Evolutionary conservation across 768 basidiomycete species (phyloP), one percentile per base, ranked within the genome.

Genomic region (Podaxis mareebaensis): DNA sequence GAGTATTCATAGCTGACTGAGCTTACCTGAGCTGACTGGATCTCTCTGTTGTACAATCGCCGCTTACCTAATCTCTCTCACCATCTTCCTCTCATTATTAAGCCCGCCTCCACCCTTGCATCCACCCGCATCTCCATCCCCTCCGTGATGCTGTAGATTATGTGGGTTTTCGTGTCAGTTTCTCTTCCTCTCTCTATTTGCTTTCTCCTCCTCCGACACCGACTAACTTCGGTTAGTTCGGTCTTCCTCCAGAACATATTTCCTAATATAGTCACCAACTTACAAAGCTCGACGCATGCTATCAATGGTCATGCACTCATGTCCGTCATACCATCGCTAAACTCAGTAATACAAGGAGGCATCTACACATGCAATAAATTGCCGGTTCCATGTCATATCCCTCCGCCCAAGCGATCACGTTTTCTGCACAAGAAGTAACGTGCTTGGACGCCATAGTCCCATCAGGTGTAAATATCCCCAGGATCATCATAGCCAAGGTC

Each of bases 401-500:
- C 49, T 49, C 13, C 6, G 10, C 7, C 49, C 24, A 51, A 24
- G 20, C 49, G 12, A 24, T 51, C 49, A 51, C 49, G 49, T 51
- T 51, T 36, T 59, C n/a, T 44, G 36, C 44, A 46, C n/a, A 46
- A 17, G 22, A 13, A 30, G 40, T 51, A 60, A 55, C 39, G 60
- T 36, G 53, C 6, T 44, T 38, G 17, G 24, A 10, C 30, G 12
- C 24, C 33, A 57, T n/a, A 30, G 28, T 51, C 65, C 65, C 64
- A 68, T 68, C 65, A 67, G 20, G 36, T 20, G 15, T 22, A 67
- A 40, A 65, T 61, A 48, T 75, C 73, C 64, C 73, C 71, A 13
- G 70, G 71, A 65, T 81, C 79, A 51, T 77, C 72, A 67, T 78
- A 80, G 7, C 71, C 74, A 53, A 79, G 67, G 12, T 71, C 77